These are phyloP conservation scores for Alternaria solani DNA, from an alignment of 2,329 filamentous ascomycete species.

Conservation along the genomic window DNA sequence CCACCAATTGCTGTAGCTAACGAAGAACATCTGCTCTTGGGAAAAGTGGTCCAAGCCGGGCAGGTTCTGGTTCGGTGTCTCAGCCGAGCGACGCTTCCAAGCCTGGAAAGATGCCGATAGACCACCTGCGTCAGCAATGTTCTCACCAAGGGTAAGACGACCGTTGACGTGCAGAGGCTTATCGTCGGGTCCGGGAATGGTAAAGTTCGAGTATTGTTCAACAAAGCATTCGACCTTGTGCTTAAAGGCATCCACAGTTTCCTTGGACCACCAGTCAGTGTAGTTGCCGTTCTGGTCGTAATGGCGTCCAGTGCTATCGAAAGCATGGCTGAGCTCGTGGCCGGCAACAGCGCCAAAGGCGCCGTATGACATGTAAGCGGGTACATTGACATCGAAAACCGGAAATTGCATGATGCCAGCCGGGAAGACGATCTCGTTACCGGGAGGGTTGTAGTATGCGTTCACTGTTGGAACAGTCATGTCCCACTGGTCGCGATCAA, in stretches of 20 bases:
- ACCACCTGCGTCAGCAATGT: slow-evolving; percentile 75
- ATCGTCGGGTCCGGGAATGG: slow-evolving; percentile 64
- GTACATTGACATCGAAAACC: slow-evolving; percentile 69
- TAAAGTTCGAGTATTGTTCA: slow-evolving; percentile 71
- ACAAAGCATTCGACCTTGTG: slow-evolving; percentile 71
- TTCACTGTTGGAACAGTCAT: slow-evolving; percentile 68
- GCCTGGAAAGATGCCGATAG: slow-evolving; percentile 69
- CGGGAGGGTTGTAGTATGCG: slow-evolving; percentile 69
- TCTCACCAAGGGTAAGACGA: slow-evolving; percentile 70
- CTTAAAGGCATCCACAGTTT: slow-evolving; percentile 66
- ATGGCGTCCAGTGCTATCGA: slow-evolving; percentile 71
- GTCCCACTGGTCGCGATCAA: slow-evolving; percentile 67
- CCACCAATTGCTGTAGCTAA: slow-evolving; percentile 71
- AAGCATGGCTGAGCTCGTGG: slow-evolving; percentile 75
- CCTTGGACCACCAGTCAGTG: slow-evolving; percentile 72
- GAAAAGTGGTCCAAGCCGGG: slow-evolving; percentile 67
- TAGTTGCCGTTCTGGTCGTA: slow-evolving; percentile 72
- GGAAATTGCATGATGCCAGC: slow-evolving; percentile 74
- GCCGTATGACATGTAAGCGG: slow-evolving; percentile 73
- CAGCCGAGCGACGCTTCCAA: slow-evolving; percentile 67
- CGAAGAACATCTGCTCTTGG: slow-evolving; percentile 74
- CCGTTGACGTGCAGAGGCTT: slow-evolving; percentile 70
- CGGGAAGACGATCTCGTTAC: slow-evolving; percentile 75
- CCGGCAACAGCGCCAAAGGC: slow-evolving; percentile 72
- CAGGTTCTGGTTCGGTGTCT: slow-evolving; percentile 60